Base-by-base conservation (phyloP, 495 filamentous ascomycete species). In the Tuber indicum region DNA sequence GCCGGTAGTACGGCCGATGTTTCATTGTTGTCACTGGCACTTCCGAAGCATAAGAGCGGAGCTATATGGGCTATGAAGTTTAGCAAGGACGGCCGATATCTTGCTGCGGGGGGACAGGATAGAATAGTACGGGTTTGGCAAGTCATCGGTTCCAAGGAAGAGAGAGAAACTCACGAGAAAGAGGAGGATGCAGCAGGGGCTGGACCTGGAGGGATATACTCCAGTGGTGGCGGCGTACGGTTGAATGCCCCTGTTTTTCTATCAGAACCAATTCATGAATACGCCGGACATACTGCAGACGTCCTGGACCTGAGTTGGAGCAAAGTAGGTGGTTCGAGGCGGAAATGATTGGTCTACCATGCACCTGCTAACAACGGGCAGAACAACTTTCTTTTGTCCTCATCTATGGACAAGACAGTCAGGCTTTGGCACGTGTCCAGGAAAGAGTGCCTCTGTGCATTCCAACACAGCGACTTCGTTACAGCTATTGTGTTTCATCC, bases 361-460 rank as follows among this genome's bases (percentile, higher is more conserved):
- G 43, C 71, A 41, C 47, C 72, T 71, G 69, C 78, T 80, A 49
- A 80, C 46, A 41, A 72, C 44, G 36, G 43, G 76, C 78, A 92
- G 88, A 99, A 99, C 82, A 97, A 97, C 80, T 99, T 99, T 79
- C 86, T 99, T 73, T 88, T 99, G 44, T 97, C 95, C 43, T 97
- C 94, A 0, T 97, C 94, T 0, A 98, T 97, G 93, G 96, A 99
- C 84, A 98, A 97, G 85, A 98, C 96, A 4, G 96, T 99, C 41
- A 89, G 94, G 23, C 86, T 99, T 72, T 99, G 96, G 96, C 96
- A 98, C 85, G 87, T 95, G 62, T 94, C 89, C 83, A 87, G 95
- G 71, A 83, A 87, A 3, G 94, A 98, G 84, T 97, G 94, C 82
- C 88, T 99, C 7, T 97, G 94, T 83, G 94, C 93, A 46, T 99